Percentiles rank a stretch among this genome's conserved stretches.
phyloP scores from a whole-genome alignment of 768 basidiomycete species.

The Collybiopsis luxurians region DNA sequence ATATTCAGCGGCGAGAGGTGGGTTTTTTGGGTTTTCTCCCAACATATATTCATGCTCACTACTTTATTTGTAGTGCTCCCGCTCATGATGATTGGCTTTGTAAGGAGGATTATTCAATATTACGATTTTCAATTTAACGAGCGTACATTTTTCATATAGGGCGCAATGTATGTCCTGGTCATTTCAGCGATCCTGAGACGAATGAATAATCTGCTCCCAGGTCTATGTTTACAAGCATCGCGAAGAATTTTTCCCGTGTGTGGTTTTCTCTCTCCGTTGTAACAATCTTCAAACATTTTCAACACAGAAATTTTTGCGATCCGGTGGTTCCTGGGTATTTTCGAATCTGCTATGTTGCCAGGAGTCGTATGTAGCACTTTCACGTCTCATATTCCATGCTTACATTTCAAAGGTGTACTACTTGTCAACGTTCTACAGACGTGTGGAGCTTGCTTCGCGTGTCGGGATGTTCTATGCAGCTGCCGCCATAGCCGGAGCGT shows the following conservation, averaged over 20 bases:
- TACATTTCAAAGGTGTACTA: conserved; percentile 37
- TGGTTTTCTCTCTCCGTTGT: background rate
- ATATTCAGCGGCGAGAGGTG: conserved; percentile 38
- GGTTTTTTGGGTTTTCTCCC: too few species aligned
- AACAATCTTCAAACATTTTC: background rate
- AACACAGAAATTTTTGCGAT: conserved; percentile 42
- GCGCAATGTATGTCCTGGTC: conserved; percentile 33
- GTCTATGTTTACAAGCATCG: conserved; percentile 43
- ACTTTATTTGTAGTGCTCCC: conserved; percentile 29
- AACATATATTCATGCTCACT: too few species aligned
- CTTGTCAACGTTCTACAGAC: conserved; percentile 49
- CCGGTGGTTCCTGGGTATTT: conserved; percentile 46
- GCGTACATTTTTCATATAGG: conserved; percentile 23
- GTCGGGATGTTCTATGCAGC: conserved; percentile 51
- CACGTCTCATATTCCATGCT: background rate
- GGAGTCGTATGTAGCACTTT: conserved; percentile 29
- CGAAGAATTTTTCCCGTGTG: conserved; percentile 44
- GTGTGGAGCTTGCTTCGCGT: conserved; percentile 49
- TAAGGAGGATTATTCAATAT: conserved; percentile 18
- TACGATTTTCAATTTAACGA: background rate
- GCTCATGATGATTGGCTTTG: conserved; percentile 50
- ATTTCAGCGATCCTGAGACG: background rate
- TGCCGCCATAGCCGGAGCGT: conserved; percentile 44
- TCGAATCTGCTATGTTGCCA: conserved; percentile 48
- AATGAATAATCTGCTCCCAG: conserved; percentile 17